These are phyloP conservation scores for Penicillium sclerotiorum DNA, from an alignment of 2,329 filamentous ascomycete species.

Conservation along the genomic window DNA sequence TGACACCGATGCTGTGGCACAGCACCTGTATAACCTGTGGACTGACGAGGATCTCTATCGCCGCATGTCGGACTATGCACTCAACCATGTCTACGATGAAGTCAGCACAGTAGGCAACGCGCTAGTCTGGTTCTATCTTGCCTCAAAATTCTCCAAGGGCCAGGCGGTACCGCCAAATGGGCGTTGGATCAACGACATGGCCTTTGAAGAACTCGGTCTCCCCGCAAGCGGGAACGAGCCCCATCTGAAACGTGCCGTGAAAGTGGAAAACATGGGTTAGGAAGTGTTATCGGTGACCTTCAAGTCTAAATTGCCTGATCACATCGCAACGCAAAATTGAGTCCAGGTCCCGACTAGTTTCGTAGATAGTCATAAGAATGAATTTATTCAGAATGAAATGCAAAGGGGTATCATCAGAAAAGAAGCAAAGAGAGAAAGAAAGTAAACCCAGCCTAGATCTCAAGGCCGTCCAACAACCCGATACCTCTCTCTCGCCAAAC, in stretches of 20 bases:
- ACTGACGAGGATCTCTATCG: constrained; percentile 66
- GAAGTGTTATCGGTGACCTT: background rate
- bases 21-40: constrained; percentile 67
- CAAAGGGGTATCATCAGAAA: constrained; percentile 23
- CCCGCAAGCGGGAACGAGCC: constrained; percentile 64
- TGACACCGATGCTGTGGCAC: constrained; percentile 70
- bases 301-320: too few relatives aligned
- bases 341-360: background rate
- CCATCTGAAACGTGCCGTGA: constrained; percentile 50
- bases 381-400: background rate
- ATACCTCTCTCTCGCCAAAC: constrained; percentile 47
- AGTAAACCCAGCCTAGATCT: background rate
- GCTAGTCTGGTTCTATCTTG: constrained; percentile 76
- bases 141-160: constrained; percentile 64
- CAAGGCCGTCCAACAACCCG: constrained; percentile 39
- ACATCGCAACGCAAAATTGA: too few relatives aligned
- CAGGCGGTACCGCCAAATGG: constrained; percentile 61
- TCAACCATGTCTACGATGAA: constrained; percentile 72
- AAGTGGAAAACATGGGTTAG: constrained; percentile 30
- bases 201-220: constrained; percentile 64
- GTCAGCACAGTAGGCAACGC: constrained; percentile 80
- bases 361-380: background rate
- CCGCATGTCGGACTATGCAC: constrained; percentile 67
- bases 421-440: constrained; percentile 10
- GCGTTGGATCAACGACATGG: constrained; percentile 74